These are phyloP conservation scores for Chaetomiaceae sp. DNA, from an alignment of 2,329 filamentous ascomycete species.

Conservation along the genomic window DNA sequence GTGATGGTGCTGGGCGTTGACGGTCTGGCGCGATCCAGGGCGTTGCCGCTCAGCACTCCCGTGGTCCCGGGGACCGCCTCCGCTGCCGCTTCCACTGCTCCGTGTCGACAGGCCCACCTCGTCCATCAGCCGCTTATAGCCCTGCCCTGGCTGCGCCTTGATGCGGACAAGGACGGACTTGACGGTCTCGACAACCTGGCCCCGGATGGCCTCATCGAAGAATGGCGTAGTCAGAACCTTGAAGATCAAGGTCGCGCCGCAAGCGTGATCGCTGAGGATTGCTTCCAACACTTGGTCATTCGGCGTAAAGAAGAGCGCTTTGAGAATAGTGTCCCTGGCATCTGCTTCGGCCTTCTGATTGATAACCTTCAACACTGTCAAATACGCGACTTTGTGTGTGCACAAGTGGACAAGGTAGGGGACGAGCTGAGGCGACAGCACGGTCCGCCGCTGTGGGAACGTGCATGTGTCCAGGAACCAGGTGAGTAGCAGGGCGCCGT, in stretches of 20 bases:
- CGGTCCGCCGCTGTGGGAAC: slow-evolving; percentile 84
- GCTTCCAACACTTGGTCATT: slow-evolving; percentile 84
- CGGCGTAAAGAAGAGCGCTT: slow-evolving; percentile 86
- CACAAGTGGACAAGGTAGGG: slow-evolving; percentile 92
- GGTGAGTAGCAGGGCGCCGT: slow-evolving; percentile 86
- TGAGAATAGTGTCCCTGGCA: slow-evolving; percentile 82
- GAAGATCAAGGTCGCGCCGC: slow-evolving; percentile 93
- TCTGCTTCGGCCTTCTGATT: slow-evolving; percentile 95
- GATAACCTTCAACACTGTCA: slow-evolving; percentile 96
- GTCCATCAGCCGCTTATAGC: slow-evolving; percentile 98
- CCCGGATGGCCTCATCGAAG: slow-evolving; percentile 86
- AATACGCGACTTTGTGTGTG: slow-evolving; percentile 96
- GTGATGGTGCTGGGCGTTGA: slow-evolving; percentile 35
- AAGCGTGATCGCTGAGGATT: slow-evolving; percentile 86
- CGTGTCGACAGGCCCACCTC: slow-evolving; percentile 85
- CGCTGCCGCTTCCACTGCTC: slow-evolving; percentile 38
- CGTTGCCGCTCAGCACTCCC: slow-evolving; percentile 47
- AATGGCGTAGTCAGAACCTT: slow-evolving; percentile 97
- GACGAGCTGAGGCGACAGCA: slow-evolving; percentile 85
- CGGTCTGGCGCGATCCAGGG: slow-evolving; percentile 53
- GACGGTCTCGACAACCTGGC: slow-evolving; percentile 86
- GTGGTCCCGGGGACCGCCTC: slow-evolving; percentile 44
- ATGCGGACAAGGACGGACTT: slow-evolving; percentile 82
- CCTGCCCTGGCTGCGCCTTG: slow-evolving; percentile 90
- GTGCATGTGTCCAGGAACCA: slow-evolving; percentile 99